A percentile compares a stretch with the other conserved stretches of the same genome.
Conservation (phyloP, 176 grass and related monocot species). For the Oryza australiensis region DNA sequence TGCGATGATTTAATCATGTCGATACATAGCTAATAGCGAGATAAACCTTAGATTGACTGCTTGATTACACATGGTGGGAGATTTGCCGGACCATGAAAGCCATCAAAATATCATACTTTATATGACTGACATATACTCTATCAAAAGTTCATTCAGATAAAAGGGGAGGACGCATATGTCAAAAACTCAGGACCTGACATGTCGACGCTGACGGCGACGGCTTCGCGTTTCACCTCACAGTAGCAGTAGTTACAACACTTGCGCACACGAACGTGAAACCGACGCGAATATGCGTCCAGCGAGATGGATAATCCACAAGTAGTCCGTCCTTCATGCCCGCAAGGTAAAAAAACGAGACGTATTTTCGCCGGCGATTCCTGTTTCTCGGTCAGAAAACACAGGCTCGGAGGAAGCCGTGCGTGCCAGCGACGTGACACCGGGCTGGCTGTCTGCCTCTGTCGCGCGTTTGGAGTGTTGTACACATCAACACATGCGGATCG, state of each 20-base stretch:
- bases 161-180: neutral
- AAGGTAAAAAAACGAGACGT: too few relatives aligned
- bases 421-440: neutral
- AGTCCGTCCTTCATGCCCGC: neutral
- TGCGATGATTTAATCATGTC: too few relatives aligned
- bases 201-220: neutral
- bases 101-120: neutral
- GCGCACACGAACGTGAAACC: neutral
- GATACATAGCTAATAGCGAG: neutral
- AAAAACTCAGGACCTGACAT: neutral
- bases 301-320: neutral
- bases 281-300: neutral
- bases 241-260: neutral
- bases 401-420: neutral
- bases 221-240: too few relatives aligned
- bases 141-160: constrained; percentile 10
- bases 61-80: neutral
- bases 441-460: neutral
- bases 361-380: too few relatives aligned
- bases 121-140: neutral
- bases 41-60: neutral
- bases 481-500: neutral
- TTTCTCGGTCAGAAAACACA: neutral
- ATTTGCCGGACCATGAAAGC: neutral
- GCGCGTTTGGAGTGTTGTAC: neutral